Base-by-base conservation (phyloP, 2,329 filamentous ascomycete species). In the Diatrype stigma region DNA sequence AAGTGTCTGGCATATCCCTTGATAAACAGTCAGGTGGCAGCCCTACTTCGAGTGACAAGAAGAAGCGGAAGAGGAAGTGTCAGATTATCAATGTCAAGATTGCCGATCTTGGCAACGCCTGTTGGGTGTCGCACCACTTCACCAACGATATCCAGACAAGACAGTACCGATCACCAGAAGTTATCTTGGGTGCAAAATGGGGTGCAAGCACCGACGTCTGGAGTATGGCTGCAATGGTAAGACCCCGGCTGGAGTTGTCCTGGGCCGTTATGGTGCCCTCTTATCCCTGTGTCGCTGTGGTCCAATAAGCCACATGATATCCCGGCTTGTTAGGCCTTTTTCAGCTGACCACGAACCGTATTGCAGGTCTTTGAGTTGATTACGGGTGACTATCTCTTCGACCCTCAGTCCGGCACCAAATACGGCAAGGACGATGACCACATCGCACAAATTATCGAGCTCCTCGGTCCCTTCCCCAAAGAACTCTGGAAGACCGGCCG, bases 341-440 rank as follows among this genome's bases (percentile, higher is more conserved):
- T n/a, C n/a, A 16, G 17, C 46, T 60, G 45, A 57, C 42, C 26
- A 47, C 28, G 19, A 12, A 28, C 47, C 40, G 17, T 14, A 14
- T 8, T 30, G 16, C 65, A 97, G 93, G 87, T 93, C 16, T 99
- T 99, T 62, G 94, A 99, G 70, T 78, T 99, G 42, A 97, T 99
- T 60, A 99, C 94, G 1, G 94, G 94, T 59, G 94, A 99, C 71
- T 99, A 99, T 66, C 84, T 99, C 42, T 99, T 99, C 70, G 94
- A 99, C 64, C 94, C 94, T 0, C 94, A 99, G 72, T 96, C 93
- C 1, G 94, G 94, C 56, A 97, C 93, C 40, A 97, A 97, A 73
- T 99, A 99, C 70, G 94, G 94, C 67, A 99, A 99, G 74, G 94
- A 99, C 67, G 94, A 99, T 73, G 94, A 99, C 67, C 94, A 99